A percentile compares a stretch with the other conserved stretches of the same genome.
phyloP scores from a whole-genome alignment of 768 basidiomycete genomes.

The Phylloporus arenicola region DNA sequence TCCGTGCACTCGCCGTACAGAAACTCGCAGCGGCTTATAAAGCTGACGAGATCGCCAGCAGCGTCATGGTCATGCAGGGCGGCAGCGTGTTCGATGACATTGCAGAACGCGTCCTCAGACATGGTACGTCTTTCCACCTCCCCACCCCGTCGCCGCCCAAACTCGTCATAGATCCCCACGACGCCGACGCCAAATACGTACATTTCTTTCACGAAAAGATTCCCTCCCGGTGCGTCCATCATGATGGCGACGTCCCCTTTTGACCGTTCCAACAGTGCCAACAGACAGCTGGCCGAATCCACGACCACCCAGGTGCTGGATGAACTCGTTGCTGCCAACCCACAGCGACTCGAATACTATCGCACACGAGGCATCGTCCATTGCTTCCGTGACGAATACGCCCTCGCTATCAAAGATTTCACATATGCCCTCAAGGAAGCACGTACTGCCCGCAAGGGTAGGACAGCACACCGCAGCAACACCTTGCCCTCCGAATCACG shows the following conservation, averaged over 20 bases:
- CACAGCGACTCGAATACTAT: conserved; percentile 78
- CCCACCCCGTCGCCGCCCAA: neutral
- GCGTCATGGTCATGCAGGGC: conserved; percentile 94
- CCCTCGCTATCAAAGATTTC: conserved; percentile 70
- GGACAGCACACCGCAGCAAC: conserved; percentile 46
- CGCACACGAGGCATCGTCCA: conserved; percentile 89
- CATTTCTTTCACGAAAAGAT: conserved; percentile 96
- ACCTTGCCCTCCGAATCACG: conserved; percentile 33
- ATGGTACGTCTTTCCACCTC: conserved; percentile 37
- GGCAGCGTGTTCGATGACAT: conserved; percentile 89
- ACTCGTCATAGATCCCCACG: conserved; percentile 55
- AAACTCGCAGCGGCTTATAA: conserved; percentile 83
- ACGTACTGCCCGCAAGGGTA: conserved; percentile 62
- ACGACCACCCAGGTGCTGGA: conserved; percentile 76
- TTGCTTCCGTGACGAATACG: conserved; percentile 81
- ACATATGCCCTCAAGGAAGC: conserved; percentile 78
- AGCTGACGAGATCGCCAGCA: conserved; percentile 85
- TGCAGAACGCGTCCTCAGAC: conserved; percentile 78
- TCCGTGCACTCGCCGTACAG: conserved; percentile 78
- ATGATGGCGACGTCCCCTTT: conserved; percentile 4
- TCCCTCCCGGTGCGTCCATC: conserved; percentile 68
- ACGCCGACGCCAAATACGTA: conserved; percentile 79
- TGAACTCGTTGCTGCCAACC: conserved; percentile 65
- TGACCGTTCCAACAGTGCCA: conserved; percentile 19
- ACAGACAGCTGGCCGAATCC: conserved; percentile 79